Evolutionary conservation across 805 yeast genomes (phyloP).

Genomic region (Limtongia smithiae): DNA sequence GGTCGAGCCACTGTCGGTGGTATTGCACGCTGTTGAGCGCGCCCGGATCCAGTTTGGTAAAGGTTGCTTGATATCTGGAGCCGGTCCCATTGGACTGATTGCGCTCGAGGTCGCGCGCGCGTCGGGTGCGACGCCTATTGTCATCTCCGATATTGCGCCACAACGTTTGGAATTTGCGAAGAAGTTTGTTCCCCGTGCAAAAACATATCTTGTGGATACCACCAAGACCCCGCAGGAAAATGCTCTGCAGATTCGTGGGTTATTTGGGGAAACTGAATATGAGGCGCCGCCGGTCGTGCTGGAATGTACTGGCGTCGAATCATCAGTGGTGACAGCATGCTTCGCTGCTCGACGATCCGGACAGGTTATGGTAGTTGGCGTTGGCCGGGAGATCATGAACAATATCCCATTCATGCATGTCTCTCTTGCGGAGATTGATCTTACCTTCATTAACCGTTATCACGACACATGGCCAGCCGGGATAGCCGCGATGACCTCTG

Average conservation of each 20-base stretch:
- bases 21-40: slow-evolving; percentile 54
- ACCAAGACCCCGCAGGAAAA: not conserved
- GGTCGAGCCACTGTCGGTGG: slow-evolving; percentile 57
- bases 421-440: slow-evolving; percentile 49
- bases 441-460: slow-evolving; percentile 51
- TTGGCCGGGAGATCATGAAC: slow-evolving; percentile 45
- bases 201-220: slow-evolving; percentile 7
- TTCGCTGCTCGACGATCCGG: slow-evolving; percentile 48
- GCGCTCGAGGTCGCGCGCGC: slow-evolving; percentile 65
- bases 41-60: slow-evolving; percentile 43
- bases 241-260: slow-evolving; percentile 4
- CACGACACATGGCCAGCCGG: slow-evolving; percentile 55
- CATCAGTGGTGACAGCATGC: slow-evolving; percentile 46
- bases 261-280: slow-evolving; percentile 9
- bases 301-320: slow-evolving; percentile 54
- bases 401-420: slow-evolving; percentile 54
- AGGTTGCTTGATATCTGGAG: slow-evolving; percentile 48
- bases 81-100: slow-evolving; percentile 53
- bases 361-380: slow-evolving; percentile 47
- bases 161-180: slow-evolving; percentile 35
- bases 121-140: slow-evolving; percentile 64
- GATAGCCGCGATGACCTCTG: slow-evolving; percentile 45
- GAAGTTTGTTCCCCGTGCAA: slow-evolving; percentile 15
- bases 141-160: slow-evolving; percentile 57
- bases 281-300: slow-evolving; percentile 29